Conservation (phyloP, 73 alveolate genomes). For the Diophrys sp. region DNA sequence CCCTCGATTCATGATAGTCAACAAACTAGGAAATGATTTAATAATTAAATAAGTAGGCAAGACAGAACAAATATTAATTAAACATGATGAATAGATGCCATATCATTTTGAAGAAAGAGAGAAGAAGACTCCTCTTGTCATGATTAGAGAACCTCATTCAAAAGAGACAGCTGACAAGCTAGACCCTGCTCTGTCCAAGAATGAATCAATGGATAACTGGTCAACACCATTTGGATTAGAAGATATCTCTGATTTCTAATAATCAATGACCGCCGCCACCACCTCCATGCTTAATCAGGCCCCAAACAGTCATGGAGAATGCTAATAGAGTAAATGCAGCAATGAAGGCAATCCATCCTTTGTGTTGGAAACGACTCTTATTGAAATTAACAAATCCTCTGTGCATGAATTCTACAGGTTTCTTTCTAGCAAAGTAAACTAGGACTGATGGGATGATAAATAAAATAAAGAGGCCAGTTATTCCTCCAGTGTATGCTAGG, state of each 20-base stretch:
- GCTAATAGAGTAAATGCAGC: slow-evolving; percentile 17
- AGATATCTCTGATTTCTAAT: slow-evolving; percentile 3
- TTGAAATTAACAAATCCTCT: slow-evolving; percentile 26
- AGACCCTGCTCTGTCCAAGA: background rate
- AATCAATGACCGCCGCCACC: slow-evolving; percentile 2
- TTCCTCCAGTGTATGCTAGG: slow-evolving; percentile 53
- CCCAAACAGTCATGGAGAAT: slow-evolving; percentile 20
- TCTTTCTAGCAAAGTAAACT: slow-evolving; percentile 19
- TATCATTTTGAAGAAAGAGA: background rate
- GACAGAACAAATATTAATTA: background rate
- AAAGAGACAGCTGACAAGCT: background rate
- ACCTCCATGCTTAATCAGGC: slow-evolving; percentile 25
- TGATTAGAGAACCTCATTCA: background rate
- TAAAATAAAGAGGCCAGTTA: slow-evolving; percentile 36
- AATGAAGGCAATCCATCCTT: slow-evolving; percentile 2
- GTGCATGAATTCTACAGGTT: slow-evolving; percentile 17
- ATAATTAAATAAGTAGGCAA: background rate
- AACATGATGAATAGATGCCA: background rate
- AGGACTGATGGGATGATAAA: slow-evolving; percentile 30
- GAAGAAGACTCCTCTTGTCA: background rate
- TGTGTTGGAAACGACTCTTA: slow-evolving; percentile 26
- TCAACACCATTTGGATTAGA: background rate
- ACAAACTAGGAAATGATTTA: background rate
- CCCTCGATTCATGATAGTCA: background rate
- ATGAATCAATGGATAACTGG: background rate